Evolutionary conservation across 768 basidiomycete genomes (phyloP).

Genomic region (Rhizopogon rudus): DNA sequence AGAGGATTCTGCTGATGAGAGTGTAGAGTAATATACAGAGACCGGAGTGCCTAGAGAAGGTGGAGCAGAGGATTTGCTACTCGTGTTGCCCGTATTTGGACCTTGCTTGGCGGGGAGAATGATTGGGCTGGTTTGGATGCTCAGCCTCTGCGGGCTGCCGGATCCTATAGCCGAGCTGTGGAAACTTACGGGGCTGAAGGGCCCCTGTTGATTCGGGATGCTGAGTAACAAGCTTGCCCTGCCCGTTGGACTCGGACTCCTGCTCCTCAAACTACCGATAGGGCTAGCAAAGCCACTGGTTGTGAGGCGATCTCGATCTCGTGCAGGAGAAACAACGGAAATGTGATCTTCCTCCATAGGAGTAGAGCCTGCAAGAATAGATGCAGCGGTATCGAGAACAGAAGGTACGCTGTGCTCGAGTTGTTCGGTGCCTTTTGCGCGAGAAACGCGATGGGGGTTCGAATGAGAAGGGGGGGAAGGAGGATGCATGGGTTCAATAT

Average conservation of each 20-base stretch:
- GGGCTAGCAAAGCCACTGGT: conserved; percentile 63
- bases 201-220: conserved; percentile 31
- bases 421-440: conserved; percentile 67
- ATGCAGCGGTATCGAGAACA: conserved; percentile 80
- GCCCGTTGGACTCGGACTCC: conserved; percentile 59
- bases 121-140: conserved; percentile 20
- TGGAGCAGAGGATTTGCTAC: conserved; percentile 10
- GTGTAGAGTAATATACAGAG: conserved; percentile 42
- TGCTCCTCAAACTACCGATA: conserved; percentile 56
- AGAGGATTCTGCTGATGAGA: conserved; percentile 33
- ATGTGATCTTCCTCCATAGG: conserved; percentile 51
- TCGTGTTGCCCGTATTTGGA: conserved; percentile 5
- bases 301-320: conserved; percentile 18
- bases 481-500: conserved; percentile 62
- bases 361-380: conserved; percentile 48
- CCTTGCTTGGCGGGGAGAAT: conserved; percentile 2
- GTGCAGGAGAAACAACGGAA: conserved; percentile 55
- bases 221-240: conserved; percentile 44
- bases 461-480: conserved; percentile 33
- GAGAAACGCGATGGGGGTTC: conserved; percentile 71
- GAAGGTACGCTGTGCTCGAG: conserved; percentile 80
- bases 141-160: conserved; percentile 15
- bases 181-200: conserved; percentile 13
- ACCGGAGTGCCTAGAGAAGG: conserved; percentile 42
- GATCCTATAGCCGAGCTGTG: conserved; percentile 25